Percentiles rank a stretch among this genome's conserved stretches.
phyloP scores from a whole-genome alignment of 441 rosid genomes.

The Gossypium trilobum region DNA sequence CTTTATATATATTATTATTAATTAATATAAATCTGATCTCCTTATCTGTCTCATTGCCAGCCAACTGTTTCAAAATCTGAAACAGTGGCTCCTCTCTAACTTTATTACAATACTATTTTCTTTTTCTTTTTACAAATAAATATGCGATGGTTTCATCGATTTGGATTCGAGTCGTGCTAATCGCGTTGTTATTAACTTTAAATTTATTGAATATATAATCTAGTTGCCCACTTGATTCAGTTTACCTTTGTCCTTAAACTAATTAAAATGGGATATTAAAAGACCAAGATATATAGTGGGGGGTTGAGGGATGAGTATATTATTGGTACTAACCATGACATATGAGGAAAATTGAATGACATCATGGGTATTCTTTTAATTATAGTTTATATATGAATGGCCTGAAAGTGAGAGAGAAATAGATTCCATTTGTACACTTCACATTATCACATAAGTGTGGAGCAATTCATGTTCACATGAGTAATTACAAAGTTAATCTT shows the following conservation, averaged over 20 bases:
- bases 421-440: background rate
- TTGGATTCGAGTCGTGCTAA: too few species aligned
- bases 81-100: slow-evolving; percentile 15
- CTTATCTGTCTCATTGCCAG: background rate
- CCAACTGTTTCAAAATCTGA: slow-evolving; percentile 31
- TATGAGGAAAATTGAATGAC: slow-evolving; percentile 23
- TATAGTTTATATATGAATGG: background rate
- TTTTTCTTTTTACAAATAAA: too few species aligned
- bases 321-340: slow-evolving; percentile 4
- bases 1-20: background rate
- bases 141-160: too few species aligned
- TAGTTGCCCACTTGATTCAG: background rate
- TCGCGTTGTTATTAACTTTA: background rate
- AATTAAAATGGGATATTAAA: background rate
- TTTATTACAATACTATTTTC: background rate
- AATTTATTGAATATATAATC: background rate
- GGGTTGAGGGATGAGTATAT: background rate
- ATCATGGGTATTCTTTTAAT: slow-evolving; percentile 7
- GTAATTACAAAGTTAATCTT: background rate
- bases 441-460: background rate
- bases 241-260: background rate
- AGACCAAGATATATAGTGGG: background rate
- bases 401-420: background rate
- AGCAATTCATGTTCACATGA: slow-evolving; percentile 5
- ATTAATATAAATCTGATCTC: background rate